Evolutionary conservation across 2,329 filamentous ascomycete genomes (phyloP).

Genomic region (Cytospora schulzeri): DNA sequence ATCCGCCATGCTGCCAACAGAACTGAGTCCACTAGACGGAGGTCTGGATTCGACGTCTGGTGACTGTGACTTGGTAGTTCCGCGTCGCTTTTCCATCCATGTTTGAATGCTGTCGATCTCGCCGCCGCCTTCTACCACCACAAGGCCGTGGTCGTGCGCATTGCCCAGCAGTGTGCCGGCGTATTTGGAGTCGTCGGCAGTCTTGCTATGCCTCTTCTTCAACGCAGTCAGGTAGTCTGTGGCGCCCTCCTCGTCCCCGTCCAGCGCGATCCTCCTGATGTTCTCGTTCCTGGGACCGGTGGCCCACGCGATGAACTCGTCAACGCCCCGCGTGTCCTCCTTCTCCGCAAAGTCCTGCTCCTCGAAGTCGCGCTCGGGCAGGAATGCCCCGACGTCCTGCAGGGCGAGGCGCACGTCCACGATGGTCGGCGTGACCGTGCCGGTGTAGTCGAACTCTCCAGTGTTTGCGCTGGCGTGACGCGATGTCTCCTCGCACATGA

Average conservation of each 20-base stretch:
- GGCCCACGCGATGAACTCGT: constrained; percentile 80
- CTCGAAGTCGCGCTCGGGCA: constrained; percentile 65
- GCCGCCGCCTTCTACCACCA: constrained; percentile 76
- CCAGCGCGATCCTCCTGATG: constrained; percentile 79
- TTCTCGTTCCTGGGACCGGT: constrained; percentile 73
- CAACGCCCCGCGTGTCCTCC: constrained; percentile 79
- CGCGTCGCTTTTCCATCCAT: constrained; percentile 56
- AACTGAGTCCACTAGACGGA: constrained; percentile 59
- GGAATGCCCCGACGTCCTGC: constrained; percentile 75
- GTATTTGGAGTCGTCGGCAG: constrained; percentile 83
- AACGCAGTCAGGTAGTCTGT: constrained; percentile 75
- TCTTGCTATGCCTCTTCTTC: constrained; percentile 91
- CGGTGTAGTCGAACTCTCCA: constrained; percentile 62
- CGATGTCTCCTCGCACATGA: constrained; percentile 73
- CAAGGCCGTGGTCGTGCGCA: constrained; percentile 67
- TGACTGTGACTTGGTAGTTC: constrained; percentile 29
- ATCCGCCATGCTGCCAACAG: constrained; percentile 50
- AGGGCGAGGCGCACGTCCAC: constrained; percentile 85
- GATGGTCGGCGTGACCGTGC: constrained; percentile 58
- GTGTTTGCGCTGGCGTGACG: constrained; percentile 72
- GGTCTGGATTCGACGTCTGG: constrained; percentile 45
- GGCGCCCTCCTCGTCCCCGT: constrained; percentile 59
- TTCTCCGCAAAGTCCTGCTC: constrained; percentile 70
- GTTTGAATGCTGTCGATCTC: constrained; percentile 65
- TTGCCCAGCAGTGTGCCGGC: constrained; percentile 82